A percentile compares a stretch with the other conserved stretches of the same genome.
Conservation (phyloP, 2,329 filamentous ascomycete genomes). For the Aspergillus oerlinghausenensis region DNA sequence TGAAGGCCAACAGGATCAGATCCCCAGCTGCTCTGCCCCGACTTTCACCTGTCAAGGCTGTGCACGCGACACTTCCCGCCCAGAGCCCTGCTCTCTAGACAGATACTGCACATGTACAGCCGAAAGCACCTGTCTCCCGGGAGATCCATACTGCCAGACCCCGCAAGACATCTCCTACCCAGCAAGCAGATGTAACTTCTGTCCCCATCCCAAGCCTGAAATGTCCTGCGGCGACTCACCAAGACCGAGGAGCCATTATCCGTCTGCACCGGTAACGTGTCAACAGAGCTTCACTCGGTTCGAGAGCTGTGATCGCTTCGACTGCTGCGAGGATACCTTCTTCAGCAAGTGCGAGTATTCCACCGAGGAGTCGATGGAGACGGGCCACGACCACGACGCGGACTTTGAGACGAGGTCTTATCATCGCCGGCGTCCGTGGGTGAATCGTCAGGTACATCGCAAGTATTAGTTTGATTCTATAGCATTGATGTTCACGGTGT, state of each 20-base stretch:
- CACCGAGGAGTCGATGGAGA: neutral
- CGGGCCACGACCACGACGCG: neutral
- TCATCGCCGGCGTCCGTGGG: neutral
- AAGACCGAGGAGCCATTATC: neutral
- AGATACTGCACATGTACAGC: neutral
- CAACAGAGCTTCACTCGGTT: neutral
- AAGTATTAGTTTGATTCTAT: neutral
- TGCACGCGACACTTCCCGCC: neutral
- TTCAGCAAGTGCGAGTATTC: neutral
- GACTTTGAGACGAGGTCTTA: neutral
- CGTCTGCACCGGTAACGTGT: neutral
- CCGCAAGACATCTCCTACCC: neutral
- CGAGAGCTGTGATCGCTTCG: neutral
- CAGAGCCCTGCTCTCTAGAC: neutral
- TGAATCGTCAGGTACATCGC: neutral
- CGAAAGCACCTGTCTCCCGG: neutral
- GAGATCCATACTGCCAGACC: neutral
- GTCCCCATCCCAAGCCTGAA: neutral
- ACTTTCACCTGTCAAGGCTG: neutral
- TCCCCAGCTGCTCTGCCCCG: neutral
- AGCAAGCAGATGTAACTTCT: neutral
- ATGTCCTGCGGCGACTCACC: neutral
- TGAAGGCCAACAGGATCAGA: neutral
- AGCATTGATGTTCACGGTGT: neutral
- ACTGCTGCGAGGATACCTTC: neutral